Conservation (phyloP, 169 alveolate species). For the Ichthyophthirius multifiliis region DNA sequence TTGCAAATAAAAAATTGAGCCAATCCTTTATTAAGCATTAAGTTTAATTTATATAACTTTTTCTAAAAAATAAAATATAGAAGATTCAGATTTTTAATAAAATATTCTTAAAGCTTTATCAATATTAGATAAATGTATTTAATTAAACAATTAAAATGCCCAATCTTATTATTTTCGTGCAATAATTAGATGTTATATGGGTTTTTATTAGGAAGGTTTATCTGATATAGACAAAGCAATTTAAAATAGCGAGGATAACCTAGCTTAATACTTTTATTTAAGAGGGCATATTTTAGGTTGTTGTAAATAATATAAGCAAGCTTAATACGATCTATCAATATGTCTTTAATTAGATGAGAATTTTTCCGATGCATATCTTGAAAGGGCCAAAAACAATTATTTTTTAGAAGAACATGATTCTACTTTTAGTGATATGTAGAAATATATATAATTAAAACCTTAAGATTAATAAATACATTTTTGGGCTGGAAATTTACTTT, state of each 20-base stretch:
- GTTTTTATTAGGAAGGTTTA: constrained; percentile 14
- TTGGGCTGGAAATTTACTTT: constrained; percentile 40
- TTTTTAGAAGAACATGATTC: constrained; percentile 22
- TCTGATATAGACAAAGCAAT: constrained; percentile 30
- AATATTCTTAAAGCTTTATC: constrained; percentile 9
- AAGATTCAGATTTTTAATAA: neutral
- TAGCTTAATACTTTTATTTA: constrained; percentile 33
- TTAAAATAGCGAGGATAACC: constrained; percentile 35
- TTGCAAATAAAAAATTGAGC: constrained; percentile 32
- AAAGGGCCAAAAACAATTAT: constrained; percentile 27
- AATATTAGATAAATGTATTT: constrained; percentile 23
- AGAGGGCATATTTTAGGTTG: constrained; percentile 37
- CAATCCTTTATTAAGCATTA: constrained; percentile 25
- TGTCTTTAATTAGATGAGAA: constrained; percentile 25
- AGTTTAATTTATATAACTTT: constrained; percentile 23
- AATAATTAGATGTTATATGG: constrained; percentile 22
- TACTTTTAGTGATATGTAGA: constrained; percentile 30
- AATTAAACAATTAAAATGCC: constrained; percentile 24
- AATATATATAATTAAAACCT: constrained; percentile 18
- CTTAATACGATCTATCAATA: constrained; percentile 23
- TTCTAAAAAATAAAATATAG: constrained; percentile 13
- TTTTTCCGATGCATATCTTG: constrained; percentile 28
- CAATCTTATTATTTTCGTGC: constrained; percentile 32
- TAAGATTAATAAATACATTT: constrained; percentile 34
- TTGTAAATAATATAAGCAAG: constrained; percentile 19